These are phyloP conservation scores for Solanum aculeatissimum DNA, from an alignment of 305 asterid species.

Conservation along the genomic window DNA sequence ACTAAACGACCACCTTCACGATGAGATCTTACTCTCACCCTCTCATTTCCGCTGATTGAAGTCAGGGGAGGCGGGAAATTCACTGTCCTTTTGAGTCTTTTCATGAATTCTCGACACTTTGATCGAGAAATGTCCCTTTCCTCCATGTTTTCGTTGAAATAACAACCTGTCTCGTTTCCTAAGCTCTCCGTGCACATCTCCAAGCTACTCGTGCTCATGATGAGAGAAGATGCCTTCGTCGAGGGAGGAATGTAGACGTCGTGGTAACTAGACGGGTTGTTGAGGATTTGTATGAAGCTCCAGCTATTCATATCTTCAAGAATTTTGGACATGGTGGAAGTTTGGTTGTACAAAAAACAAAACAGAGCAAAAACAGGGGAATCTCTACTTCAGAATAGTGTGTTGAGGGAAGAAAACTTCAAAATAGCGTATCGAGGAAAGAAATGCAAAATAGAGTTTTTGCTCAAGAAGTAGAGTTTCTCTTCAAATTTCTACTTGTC, in stretches of 20 bases:
- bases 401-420: no score
- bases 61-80: conserved; percentile 68
- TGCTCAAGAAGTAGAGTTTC: no score
- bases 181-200: conserved; percentile 82
- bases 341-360: neutral
- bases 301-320: conserved; percentile 15
- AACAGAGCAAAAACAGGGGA: neutral
- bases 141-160: conserved; percentile 19
- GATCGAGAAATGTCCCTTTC: conserved; percentile 12
- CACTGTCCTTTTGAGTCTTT: conserved; percentile 11
- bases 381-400: no score
- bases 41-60: conserved; percentile 36
- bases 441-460: no score
- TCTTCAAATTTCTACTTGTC: no score
- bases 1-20: conserved; percentile 59
- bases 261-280: neutral
- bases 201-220: conserved; percentile 41
- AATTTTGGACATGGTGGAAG: conserved; percentile 14
- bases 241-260: conserved; percentile 40
- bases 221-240: conserved; percentile 15
- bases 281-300: conserved; percentile 24
- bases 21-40: conserved; percentile 32
- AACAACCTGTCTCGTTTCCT: conserved; percentile 58
- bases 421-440: no score
- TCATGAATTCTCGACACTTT: conserved; percentile 1